A percentile compares a stretch with the other conserved stretches of the same genome.
Evolutionary conservation across 2,329 filamentous ascomycete genomes (phyloP).

Genomic region (Triangularia verruculosa): DNA sequence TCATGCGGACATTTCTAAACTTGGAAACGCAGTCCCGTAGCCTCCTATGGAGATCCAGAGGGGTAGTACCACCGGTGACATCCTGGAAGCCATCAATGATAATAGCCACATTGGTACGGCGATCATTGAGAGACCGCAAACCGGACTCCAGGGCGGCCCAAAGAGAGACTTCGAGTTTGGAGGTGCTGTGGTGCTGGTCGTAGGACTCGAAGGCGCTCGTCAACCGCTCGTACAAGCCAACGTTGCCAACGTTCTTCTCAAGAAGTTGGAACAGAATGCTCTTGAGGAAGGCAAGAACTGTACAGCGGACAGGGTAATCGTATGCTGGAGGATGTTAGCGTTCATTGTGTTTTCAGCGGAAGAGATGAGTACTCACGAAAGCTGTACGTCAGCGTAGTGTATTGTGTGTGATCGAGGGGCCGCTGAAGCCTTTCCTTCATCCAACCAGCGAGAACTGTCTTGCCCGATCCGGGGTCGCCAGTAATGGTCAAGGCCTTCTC

Average conservation of each 20-base stretch:
- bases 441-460: conserved; percentile 40
- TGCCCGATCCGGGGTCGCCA: conserved; percentile 35
- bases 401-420: conserved; percentile 36
- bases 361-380: conserved; percentile 33
- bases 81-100: conserved; percentile 40
- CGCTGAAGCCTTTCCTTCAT: conserved; percentile 40
- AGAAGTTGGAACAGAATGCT: conserved; percentile 39
- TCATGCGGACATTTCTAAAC: conserved; percentile 31
- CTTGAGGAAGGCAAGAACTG: conserved; percentile 35
- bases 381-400: conserved; percentile 37
- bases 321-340: conserved; percentile 22
- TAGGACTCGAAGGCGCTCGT: conserved; percentile 29
- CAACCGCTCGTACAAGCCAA: conserved; percentile 35
- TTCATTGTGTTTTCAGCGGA: background rate
- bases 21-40: conserved; percentile 33
- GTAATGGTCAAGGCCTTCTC: conserved; percentile 37
- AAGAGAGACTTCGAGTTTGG: conserved; percentile 32
- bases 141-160: conserved; percentile 37
- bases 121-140: conserved; percentile 32
- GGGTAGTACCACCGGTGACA: conserved; percentile 29
- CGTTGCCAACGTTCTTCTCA: conserved; percentile 39
- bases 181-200: conserved; percentile 23
- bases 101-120: conserved; percentile 32
- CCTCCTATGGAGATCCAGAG: conserved; percentile 32
- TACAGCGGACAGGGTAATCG: conserved; percentile 34